These are phyloP conservation scores for Malassezia nana DNA, from an alignment of 1,284 basidiomycete genomes.

Conservation along the genomic window DNA sequence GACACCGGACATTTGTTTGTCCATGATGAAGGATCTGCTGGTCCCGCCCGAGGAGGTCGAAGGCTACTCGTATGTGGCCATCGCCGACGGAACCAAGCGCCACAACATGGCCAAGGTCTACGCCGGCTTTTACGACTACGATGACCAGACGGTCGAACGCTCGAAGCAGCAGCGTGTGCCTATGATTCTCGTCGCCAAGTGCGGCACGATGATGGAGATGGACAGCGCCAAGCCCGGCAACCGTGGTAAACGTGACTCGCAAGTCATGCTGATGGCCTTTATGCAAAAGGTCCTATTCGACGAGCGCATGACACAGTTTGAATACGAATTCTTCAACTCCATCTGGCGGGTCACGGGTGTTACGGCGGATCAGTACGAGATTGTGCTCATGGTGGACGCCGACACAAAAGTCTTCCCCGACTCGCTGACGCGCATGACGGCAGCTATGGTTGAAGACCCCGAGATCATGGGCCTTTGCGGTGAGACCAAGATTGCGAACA, in stretches of 20 bases:
- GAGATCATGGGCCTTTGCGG: constrained; percentile 53
- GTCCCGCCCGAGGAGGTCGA: constrained; percentile 77
- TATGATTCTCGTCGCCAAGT: constrained; percentile 84
- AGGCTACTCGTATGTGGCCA: constrained; percentile 90
- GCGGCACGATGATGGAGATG: constrained; percentile 61
- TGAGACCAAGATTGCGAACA: constrained; percentile 53
- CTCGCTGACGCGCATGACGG: constrained; percentile 50
- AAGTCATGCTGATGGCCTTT: constrained; percentile 59
- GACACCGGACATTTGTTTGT: constrained; percentile 76
- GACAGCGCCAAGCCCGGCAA: constrained; percentile 90
- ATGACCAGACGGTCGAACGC: constrained; percentile 77
- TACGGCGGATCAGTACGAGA: constrained; percentile 50
- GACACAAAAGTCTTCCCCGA: constrained; percentile 52
- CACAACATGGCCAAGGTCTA: constrained; percentile 99
- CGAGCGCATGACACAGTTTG: constrained; percentile 52
- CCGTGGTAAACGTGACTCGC: constrained; percentile 94
- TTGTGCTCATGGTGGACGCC: constrained; percentile 51
- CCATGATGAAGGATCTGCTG: constrained; percentile 96
- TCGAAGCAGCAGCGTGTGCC: constrained; percentile 95
- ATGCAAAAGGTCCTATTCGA: constrained; percentile 53
- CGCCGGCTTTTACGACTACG: constrained; percentile 94
- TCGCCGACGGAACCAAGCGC: constrained; percentile 94
- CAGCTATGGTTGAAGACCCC: constrained; percentile 51
- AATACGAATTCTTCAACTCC: constrained; percentile 52
- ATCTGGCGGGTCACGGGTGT: constrained; percentile 52